A percentile compares a stretch with the other conserved stretches of the same genome.
phyloP scores from a whole-genome alignment of 129 eudicot genomes.

The Chrysanthemum lavandulifolium region DNA sequence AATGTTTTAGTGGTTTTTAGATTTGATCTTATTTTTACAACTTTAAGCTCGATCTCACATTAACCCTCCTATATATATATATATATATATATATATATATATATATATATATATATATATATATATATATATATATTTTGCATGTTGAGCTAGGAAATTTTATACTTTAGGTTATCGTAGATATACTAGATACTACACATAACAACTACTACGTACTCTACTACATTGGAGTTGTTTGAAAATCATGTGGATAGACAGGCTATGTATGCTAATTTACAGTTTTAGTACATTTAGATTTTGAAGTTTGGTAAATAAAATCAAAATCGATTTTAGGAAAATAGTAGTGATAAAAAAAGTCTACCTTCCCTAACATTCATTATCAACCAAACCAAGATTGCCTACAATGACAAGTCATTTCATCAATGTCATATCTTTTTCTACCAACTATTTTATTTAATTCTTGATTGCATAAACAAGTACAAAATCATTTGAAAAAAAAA shows the following conservation, averaged over 20 bases:
- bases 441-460: conserved; percentile 11
- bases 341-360: conserved; percentile 9
- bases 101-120: too few relatives aligned
- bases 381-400: conserved; percentile 31
- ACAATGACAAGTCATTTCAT: conserved; percentile 34
- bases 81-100: too few relatives aligned
- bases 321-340: background rate
- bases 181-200: too few relatives aligned
- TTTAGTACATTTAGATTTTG: background rate
- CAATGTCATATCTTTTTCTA: conserved; percentile 28
- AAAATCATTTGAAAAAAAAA: background rate
- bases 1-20: too few relatives aligned
- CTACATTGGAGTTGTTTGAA: conserved; percentile 6
- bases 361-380: conserved; percentile 22
- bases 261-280: background rate
- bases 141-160: too few relatives aligned
- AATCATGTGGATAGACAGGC: background rate
- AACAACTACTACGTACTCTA: too few relatives aligned
- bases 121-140: too few relatives aligned
- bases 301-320: background rate
- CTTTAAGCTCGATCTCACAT: too few relatives aligned
- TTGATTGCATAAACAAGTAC: conserved; percentile 15
- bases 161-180: too few relatives aligned
- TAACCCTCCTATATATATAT: too few relatives aligned
- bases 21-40: too few relatives aligned